phyloP scores from a whole-genome alignment of 305 asterid species.

The Ajuga reptans region DNA sequence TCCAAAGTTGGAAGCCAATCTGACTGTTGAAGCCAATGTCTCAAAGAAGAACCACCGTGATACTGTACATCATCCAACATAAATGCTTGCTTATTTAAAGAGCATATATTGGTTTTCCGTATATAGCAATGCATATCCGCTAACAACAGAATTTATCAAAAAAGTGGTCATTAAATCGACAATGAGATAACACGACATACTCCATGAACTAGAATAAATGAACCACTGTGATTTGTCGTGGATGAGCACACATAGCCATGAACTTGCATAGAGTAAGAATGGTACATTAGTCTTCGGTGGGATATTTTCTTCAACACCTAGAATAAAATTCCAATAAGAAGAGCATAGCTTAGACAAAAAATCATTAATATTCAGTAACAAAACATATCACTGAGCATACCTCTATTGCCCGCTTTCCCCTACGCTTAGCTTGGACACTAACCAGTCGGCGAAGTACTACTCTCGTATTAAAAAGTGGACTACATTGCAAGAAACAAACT shows the following conservation, averaged over 20 bases:
- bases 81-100: not conserved
- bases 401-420: slow-evolving; percentile 88
- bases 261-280: slow-evolving; percentile 88
- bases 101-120: not conserved
- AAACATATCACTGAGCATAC: slow-evolving; percentile 27
- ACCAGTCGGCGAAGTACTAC: slow-evolving; percentile 70
- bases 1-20: slow-evolving; percentile 96
- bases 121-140: slow-evolving; percentile 1
- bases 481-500: slow-evolving; percentile 40
- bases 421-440: slow-evolving; percentile 71
- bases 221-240: slow-evolving; percentile 43
- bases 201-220: slow-evolving; percentile 81
- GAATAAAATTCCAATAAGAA: slow-evolving; percentile 17
- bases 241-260: slow-evolving; percentile 80
- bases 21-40: slow-evolving; percentile 91
- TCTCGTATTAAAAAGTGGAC: slow-evolving; percentile 62
- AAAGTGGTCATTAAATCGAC: not conserved
- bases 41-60: slow-evolving; percentile 86
- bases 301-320: slow-evolving; percentile 81
- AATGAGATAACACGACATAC: slow-evolving; percentile 36
- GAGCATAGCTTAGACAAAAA: slow-evolving; percentile 11
- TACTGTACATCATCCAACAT: slow-evolving; percentile 37
- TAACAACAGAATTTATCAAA: slow-evolving; percentile 1
- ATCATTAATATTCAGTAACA: not conserved
- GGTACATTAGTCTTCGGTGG: slow-evolving; percentile 64